Evolutionary conservation across 495 filamentous ascomycete genomes (phyloP), one percentile per base, ranked within the genome.

Genomic region (Sordaria brevicollis): DNA sequence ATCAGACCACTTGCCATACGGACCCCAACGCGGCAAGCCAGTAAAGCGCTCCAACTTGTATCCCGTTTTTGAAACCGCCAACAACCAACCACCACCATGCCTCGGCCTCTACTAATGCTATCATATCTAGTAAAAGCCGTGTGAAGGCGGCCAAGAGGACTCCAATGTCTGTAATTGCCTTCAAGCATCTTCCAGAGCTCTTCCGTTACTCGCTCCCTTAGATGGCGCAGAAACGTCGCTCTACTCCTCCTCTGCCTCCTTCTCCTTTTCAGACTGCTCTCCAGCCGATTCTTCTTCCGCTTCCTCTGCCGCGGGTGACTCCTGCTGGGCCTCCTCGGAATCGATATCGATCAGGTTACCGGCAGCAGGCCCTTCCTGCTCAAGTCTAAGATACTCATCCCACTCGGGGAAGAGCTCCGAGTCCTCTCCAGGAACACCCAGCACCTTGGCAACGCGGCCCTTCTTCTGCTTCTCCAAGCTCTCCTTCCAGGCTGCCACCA

Each of bases 321-420:
- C 74, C 2, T 70, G 76, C 7, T 74, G 75, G 6, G 43, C 74
- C 17, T 73, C 77, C 33, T 72, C 74, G 1, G 69, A 73, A 35
- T 69, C 74, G 9, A 70, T 69, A 21, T 72, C 77, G 69, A 86
- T 85, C 65, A 84, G 86, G 68, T 85, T 75, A 62, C 84, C 84
- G 33, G 81, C 72, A 77, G 67, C 71, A 11, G 74, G 75, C 0
- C 89, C 89, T 73, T 93, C 89, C 73, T 85, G 88, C 83, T 97
- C 95, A 66, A 97, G 74, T 74, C 82, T 86, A 73, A 97, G 76
- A 82, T 90, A 97, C 78, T 94, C 92, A 0, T 95, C 91, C 94
- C 94, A 98, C 74, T 97, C 93, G 0, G 94, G 94, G 82, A 97
- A 99, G 67, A 99, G 82, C 43, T 97, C 95, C 65, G 90, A 91